Base-by-base conservation (phyloP, 1,284 basidiomycete species). In the Rhodotorula sp. region DNA sequence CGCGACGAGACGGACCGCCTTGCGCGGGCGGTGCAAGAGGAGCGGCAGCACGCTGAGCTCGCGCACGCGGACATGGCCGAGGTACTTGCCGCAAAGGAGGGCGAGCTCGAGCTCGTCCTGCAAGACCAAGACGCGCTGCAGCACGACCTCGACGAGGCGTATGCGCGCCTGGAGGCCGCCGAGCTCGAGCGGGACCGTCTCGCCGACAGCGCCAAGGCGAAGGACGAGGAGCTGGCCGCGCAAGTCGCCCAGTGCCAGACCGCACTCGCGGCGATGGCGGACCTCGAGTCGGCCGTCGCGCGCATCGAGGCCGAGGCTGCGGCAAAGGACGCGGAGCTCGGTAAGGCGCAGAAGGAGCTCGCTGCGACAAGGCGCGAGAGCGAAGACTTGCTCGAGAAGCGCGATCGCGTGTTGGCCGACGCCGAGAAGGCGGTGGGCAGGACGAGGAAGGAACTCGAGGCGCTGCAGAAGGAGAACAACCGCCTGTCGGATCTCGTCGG, bases 101-200 rank as follows among this genome's bases (percentile, higher is more conserved):
- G 36, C 19, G 64, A 67, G 34, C 27, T 73, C 32, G 50, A 32
- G 6, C 21, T 39, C 1, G 37, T 58, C 3, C n/a, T 56, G 2
- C 64, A 51, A 1, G 25, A 39, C 1, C 41, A 54, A 0, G 27
- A 41, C 7, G 55, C 51, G 29, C 13, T 54, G 27, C 60, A 62
- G 29, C 61, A 71, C 27, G 74, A 76, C 39, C 53, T 76, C 39
- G 71, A 73, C 17, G 66, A 48, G 29, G 29, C 44, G 19, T 22
- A 39, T 3, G 51, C 29, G 2, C 62, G 69, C 3, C 53, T 73
- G 48, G 69, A 69, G 19, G 46, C 53, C 7, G 55, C 51, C 46
- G 59, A 64, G 27, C 15, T 37, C 36, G 74, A 71, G 29, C 57
- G 60, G 8, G 70, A 70, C 8, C 62, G 54, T 0, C 34, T 66